Conservation (phyloP, 495 filamentous ascomycete genomes). For the Aspergillus hancockii region DNA sequence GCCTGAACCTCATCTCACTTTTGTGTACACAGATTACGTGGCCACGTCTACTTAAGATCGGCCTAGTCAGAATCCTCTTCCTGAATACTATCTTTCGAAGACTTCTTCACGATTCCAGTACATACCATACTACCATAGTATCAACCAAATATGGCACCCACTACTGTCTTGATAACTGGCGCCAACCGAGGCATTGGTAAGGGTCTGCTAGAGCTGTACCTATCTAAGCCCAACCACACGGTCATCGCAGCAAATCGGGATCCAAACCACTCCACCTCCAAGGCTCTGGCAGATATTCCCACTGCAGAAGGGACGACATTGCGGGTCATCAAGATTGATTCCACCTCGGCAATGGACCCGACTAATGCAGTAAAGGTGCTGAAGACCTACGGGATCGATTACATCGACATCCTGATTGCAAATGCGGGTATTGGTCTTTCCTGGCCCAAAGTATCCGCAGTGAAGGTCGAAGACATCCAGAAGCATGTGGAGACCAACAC, state of each 20-base stretch:
- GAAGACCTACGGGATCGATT: slow-evolving; percentile 28
- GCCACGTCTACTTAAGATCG: no score
- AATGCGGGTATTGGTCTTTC: slow-evolving; percentile 43
- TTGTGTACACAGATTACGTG: no score
- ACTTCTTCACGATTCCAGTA: no score
- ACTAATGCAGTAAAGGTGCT: slow-evolving; percentile 28
- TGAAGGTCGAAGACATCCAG: slow-evolving; percentile 28
- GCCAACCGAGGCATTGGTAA: slow-evolving; percentile 53
- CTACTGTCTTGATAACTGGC: slow-evolving; percentile 27
- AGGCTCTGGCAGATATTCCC: slow-evolving; percentile 27
- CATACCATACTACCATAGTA: no score
- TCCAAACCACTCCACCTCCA: slow-evolving; percentile 25
- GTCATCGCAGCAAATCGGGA: slow-evolving; percentile 51
- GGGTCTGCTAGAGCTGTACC: slow-evolving; percentile 37
- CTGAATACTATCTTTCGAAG: no score
- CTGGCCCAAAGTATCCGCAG: slow-evolving; percentile 20
- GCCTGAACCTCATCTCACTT: no score
- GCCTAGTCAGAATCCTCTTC: no score
- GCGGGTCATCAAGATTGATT: slow-evolving; percentile 45
- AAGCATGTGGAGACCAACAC: slow-evolving; percentile 13
- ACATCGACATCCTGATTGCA: slow-evolving; percentile 53
- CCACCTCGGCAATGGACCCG: slow-evolving; percentile 28
- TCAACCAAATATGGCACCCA: slow-evolving; percentile 21
- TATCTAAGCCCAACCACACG: slow-evolving; percentile 43
- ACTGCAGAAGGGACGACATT: slow-evolving; percentile 33